Evolutionary conservation across 2,329 filamentous ascomycete species (phyloP), one percentile per base, ranked within the genome.

Genomic region (Colletotrichum sp.): DNA sequence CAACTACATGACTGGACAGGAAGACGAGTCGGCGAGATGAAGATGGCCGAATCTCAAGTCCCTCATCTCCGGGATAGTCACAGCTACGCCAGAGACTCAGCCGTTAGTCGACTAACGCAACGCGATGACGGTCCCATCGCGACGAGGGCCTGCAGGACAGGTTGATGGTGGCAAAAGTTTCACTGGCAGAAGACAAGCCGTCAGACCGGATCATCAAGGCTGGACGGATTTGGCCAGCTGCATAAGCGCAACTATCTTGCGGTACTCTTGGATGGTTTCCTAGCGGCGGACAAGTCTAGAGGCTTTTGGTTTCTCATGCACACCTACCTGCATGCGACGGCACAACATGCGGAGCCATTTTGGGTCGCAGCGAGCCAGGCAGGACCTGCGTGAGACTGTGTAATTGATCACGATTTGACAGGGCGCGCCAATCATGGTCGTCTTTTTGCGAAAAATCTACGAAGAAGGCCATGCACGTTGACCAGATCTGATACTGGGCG

Each of bases 221-320:
- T 58, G 36, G 63, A 74, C 62, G 34, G 33, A 70, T 68, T 18
- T 43, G 66, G 70, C 29, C 47, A 58, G 64, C 62, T 76, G 76
- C 77, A 78, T 74, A 75, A 75, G 76, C 76, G 78, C 73, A 79
- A 69, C 73, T 73, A 67, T 74, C 61, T 12, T 36, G 63, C 67
- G 70, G 59, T 70, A 61, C 47, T 38, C 55, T 61, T 65, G 70
- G 66, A 66, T 38, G 27, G 29, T 18, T 70, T 73, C 67, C 70
- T 73, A 70, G 70, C 70, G 70, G 59, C 67, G 43, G 27, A 36
- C 61, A 47, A 36, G 68, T 55, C 68, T 27, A 61, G 31, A 66
- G 55, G 43, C 57, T 61, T 62, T 21, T 15, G 59, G 27, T 51
- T 33, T 61, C 64, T 68, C 69, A 68, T 61, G 67, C 57, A 67